Percentiles rank a stretch among this genome's conserved stretches.
Conservation (phyloP, 768 basidiomycete species). For the Mycena maculata region DNA sequence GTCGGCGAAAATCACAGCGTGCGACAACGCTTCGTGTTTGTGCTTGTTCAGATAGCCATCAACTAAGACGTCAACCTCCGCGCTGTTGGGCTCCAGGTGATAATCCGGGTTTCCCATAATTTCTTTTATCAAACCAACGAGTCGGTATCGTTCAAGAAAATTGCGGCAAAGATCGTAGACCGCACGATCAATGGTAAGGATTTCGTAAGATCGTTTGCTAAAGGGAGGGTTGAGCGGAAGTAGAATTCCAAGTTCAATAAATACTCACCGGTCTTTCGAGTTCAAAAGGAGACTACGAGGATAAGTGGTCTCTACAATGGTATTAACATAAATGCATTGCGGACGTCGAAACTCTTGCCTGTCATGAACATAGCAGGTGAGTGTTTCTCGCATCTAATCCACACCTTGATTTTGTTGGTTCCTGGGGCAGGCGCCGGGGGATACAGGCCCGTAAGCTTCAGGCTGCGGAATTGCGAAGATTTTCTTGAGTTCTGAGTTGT, state of each 20-base stretch:
- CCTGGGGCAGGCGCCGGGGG: slow-evolving; percentile 35
- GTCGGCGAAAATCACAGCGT: slow-evolving; percentile 46
- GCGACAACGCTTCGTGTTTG: not conserved
- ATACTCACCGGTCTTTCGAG: slow-evolving; percentile 16
- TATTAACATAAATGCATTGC: not conserved
- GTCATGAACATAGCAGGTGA: slow-evolving; percentile 55
- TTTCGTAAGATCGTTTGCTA: slow-evolving; percentile 57
- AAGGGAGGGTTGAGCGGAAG: not conserved
- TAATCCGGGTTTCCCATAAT: slow-evolving; percentile 50
- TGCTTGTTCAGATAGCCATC: slow-evolving; percentile 49
- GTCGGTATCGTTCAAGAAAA: slow-evolving; percentile 65
- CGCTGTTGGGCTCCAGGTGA: slow-evolving; percentile 50
- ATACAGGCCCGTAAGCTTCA: slow-evolving; percentile 54
- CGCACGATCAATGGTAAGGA: slow-evolving; percentile 58
- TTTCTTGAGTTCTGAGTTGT: slow-evolving; percentile 30
- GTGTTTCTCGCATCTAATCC: slow-evolving; percentile 55
- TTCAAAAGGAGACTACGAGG: slow-evolving; percentile 22
- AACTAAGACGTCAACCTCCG: slow-evolving; percentile 63
- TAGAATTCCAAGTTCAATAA: not conserved
- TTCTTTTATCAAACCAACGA: slow-evolving; percentile 58
- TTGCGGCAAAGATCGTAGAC: slow-evolving; percentile 57
- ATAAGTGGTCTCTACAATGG: not conserved
- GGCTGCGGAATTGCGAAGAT: slow-evolving; percentile 38
- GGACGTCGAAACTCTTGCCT: slow-evolving; percentile 40
- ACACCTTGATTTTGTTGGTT: slow-evolving; percentile 52